These are phyloP conservation scores for Pistacia integerrima DNA, from an alignment of 345 rosid species.

Conservation along the genomic window DNA sequence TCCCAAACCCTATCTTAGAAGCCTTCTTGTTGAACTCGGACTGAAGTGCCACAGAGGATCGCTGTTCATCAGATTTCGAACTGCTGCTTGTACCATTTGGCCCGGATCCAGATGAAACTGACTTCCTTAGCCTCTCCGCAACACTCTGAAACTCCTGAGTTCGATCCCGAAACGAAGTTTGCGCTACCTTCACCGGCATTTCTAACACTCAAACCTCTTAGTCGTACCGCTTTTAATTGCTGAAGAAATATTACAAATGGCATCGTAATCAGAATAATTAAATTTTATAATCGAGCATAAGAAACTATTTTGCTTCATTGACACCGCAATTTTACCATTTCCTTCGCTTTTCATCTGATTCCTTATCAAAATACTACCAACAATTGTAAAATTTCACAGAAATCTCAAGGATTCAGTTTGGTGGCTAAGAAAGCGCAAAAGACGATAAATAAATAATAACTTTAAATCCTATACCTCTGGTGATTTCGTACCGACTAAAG, in stretches of 20 bases:
- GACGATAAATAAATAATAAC: background rate
- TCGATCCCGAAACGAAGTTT: slow-evolving; percentile 56
- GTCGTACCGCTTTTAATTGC: background rate
- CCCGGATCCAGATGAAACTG: slow-evolving; percentile 27
- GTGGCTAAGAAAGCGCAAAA: background rate
- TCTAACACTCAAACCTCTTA: background rate
- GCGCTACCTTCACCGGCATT: slow-evolving; percentile 37
- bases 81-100: slow-evolving; percentile 38
- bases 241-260: background rate
- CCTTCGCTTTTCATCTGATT: background rate
- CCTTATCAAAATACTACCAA: background rate
- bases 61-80: slow-evolving; percentile 41
- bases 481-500: background rate
- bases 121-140: slow-evolving; percentile 60
- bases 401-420: background rate
- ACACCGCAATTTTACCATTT: background rate
- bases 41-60: slow-evolving; percentile 52
- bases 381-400: background rate
- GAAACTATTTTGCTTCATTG: background rate
- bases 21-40: slow-evolving; percentile 65
- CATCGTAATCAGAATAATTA: background rate
- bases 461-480: background rate
- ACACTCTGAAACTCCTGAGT: slow-evolving; percentile 58
- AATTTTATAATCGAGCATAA: background rate
- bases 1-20: slow-evolving; percentile 59